A percentile compares a stretch with the other conserved stretches of the same genome.
phyloP scores from a whole-genome alignment of 176 grass and related monocot genomes.

The Cenchrus fungigraminus region DNA sequence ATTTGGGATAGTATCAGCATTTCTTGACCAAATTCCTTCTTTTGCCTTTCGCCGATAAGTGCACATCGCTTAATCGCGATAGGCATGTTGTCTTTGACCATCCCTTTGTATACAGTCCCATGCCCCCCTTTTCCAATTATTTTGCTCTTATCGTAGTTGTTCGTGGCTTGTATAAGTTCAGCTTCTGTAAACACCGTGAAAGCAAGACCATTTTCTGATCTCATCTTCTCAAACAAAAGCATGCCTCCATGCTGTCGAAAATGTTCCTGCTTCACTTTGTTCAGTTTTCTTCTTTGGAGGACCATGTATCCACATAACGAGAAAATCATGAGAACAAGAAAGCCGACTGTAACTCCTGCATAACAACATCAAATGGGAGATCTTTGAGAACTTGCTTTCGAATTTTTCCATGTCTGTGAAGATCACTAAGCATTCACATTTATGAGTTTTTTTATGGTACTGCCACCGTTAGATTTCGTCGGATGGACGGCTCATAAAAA shows the following conservation, averaged over 20 bases:
- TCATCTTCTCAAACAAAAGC: constrained; percentile 46
- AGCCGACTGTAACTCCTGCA: constrained; percentile 4
- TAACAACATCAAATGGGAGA: neutral
- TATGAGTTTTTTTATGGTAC: too few relatives aligned
- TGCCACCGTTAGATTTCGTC: too few relatives aligned
- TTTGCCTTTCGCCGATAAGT: constrained; percentile 27
- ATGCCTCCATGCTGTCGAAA: constrained; percentile 39
- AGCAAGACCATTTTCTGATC: constrained; percentile 25
- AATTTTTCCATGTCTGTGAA: neutral
- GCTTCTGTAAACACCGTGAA: constrained; percentile 47
- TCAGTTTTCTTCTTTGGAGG: constrained; percentile 21
- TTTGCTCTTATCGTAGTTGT: constrained; percentile 47
- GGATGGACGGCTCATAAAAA: too few relatives aligned
- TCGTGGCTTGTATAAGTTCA: constrained; percentile 42
- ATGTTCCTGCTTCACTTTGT: constrained; percentile 37
- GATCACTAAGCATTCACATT: neutral
- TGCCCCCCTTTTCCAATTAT: constrained; percentile 53
- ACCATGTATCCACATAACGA: neutral
- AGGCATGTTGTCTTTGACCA: neutral
- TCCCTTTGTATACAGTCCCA: constrained; percentile 48
- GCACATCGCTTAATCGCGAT: constrained; percentile 36
- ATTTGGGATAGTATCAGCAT: constrained; percentile 48
- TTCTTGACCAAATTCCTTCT: constrained; percentile 46
- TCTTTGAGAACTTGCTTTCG: neutral
- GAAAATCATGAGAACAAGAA: constrained; percentile 7